phyloP scores from a whole-genome alignment of 495 filamentous ascomycete species.

The Neurospora sp. region DNA sequence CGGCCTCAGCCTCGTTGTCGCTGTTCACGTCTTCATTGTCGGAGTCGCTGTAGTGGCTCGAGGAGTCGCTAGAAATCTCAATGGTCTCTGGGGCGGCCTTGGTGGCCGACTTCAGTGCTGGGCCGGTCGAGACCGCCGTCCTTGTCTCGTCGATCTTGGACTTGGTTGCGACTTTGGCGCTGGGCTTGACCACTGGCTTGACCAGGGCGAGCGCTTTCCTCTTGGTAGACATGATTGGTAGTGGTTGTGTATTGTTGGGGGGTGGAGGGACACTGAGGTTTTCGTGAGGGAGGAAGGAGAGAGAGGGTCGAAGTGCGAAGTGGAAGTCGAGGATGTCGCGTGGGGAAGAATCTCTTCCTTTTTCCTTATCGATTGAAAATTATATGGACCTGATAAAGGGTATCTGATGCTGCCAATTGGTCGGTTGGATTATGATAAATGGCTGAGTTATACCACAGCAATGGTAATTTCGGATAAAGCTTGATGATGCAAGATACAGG shows the following conservation, averaged over 20 bases:
- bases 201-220: constrained; percentile 39
- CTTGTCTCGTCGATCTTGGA: constrained; percentile 67
- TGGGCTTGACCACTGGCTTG: constrained; percentile 44
- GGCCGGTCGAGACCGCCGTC: constrained; percentile 45
- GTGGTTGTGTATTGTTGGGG: not conserved
- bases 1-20: constrained; percentile 12
- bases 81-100: constrained; percentile 26
- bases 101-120: constrained; percentile 15
- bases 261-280: not conserved
- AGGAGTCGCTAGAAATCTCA: constrained; percentile 48
- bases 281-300: not conserved
- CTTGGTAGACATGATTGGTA: constrained; percentile 39
- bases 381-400: not conserved
- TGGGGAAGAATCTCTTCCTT: not conserved
- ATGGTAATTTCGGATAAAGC: not conserved
- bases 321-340: not conserved
- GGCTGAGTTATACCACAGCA: not conserved
- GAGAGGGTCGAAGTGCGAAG: not conserved
- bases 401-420: not conserved
- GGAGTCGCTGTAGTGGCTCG: constrained; percentile 29
- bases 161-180: constrained; percentile 45
- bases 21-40: constrained; percentile 24
- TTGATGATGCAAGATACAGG: not conserved
- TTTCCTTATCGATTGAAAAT: constrained; percentile 1
- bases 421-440: not conserved